phyloP scores from a whole-genome alignment of 139 green algal species.

The Ettlia oleoabundans region DNA sequence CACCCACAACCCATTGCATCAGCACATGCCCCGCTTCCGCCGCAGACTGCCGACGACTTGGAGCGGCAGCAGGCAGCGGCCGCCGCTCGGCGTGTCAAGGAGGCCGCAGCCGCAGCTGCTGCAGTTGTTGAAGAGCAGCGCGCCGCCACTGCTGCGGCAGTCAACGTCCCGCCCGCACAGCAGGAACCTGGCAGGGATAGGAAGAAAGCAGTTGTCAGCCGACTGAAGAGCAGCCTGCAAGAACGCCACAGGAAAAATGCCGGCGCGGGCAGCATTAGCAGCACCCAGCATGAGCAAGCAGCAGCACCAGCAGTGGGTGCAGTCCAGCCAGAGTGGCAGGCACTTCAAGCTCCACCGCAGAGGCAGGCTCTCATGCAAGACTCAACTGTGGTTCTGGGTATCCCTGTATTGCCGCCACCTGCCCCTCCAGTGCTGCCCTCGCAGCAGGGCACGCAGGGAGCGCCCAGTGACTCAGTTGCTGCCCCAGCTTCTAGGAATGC shows the following conservation, averaged over 20 bases:
- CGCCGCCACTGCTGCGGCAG: not conserved
- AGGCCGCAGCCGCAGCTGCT: conserved; percentile 10
- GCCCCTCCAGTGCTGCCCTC: too few species aligned
- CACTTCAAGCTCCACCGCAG: too few species aligned
- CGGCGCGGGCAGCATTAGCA: not conserved
- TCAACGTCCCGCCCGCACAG: too few species aligned
- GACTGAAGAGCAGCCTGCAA: conserved; percentile 24
- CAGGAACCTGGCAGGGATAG: not conserved
- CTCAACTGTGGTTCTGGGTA: conserved; percentile 20
- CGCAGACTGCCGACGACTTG: conserved; percentile 15
- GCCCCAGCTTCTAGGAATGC: not conserved
- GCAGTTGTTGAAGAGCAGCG: conserved; percentile 1
- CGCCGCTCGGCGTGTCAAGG: not conserved
- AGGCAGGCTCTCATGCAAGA: too few species aligned
- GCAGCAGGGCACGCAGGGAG: too few species aligned
- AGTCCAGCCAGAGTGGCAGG: too few species aligned
- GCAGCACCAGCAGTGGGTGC: not conserved
- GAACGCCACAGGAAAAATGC: not conserved
- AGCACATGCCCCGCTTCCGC: too few species aligned
- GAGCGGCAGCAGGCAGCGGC: not conserved
- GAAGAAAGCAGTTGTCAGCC: conserved; percentile 1
- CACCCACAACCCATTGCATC: not conserved
- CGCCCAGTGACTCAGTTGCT: not conserved
- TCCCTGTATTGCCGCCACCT: conserved; percentile 5
- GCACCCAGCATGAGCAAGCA: not conserved